Conservation (phyloP, 2,329 filamentous ascomycete genomes). For the Cercospora sesami region DNA sequence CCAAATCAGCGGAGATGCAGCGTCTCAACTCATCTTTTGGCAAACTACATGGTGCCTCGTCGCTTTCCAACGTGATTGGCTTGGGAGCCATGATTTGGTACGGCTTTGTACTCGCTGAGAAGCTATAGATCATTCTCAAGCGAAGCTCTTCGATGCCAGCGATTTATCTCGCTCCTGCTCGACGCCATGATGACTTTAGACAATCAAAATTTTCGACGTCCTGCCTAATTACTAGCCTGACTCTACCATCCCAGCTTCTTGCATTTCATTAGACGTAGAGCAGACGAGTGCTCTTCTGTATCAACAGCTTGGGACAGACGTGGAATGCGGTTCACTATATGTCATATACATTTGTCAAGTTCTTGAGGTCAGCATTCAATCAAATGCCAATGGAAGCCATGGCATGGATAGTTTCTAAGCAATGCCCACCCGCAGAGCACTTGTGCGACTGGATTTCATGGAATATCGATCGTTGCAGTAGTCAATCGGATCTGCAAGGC, state of each 20-base stretch:
- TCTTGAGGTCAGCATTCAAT: not conserved
- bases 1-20: slow-evolving; percentile 83
- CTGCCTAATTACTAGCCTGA: not conserved
- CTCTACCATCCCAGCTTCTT: not conserved
- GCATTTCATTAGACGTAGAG: not conserved
- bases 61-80: slow-evolving; percentile 72
- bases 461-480: not conserved
- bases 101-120: slow-evolving; percentile 69
- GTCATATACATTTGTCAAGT: not conserved
- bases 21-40: slow-evolving; percentile 76
- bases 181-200: not conserved
- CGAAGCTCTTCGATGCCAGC: not conserved
- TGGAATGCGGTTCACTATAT: not conserved
- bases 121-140: slow-evolving; percentile 44
- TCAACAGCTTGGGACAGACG: not conserved
- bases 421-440: not conserved
- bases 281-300: not conserved
- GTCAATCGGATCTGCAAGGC: slow-evolving; percentile 20
- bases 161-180: not conserved
- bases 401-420: not conserved
- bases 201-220: not conserved
- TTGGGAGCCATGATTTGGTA: slow-evolving; percentile 73
- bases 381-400: too few relatives aligned
- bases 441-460: not conserved
- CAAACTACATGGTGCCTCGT: slow-evolving; percentile 77